These are phyloP conservation scores for Chalciporus pseudorubinellus DNA, from an alignment of 768 basidiomycete species.

Conservation along the genomic window DNA sequence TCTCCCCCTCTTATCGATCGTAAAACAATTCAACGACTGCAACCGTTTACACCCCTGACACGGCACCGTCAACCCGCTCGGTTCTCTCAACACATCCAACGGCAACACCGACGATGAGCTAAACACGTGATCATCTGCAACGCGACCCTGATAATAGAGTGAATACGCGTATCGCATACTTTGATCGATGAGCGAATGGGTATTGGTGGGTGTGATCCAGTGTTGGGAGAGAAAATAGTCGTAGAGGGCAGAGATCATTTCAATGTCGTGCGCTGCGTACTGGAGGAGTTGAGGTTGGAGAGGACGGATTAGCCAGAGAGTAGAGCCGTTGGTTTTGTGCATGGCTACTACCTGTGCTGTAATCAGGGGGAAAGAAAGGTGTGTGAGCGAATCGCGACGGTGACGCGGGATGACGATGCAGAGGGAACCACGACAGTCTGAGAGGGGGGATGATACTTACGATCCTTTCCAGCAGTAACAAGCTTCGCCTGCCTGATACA, in stretches of 20 bases:
- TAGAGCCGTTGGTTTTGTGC: slow-evolving; percentile 32
- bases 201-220: slow-evolving; percentile 23
- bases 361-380: not conserved
- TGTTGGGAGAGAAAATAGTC: slow-evolving; percentile 28
- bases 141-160: slow-evolving; percentile 28
- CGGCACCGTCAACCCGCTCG: slow-evolving; percentile 20
- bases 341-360: slow-evolving; percentile 37
- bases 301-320: slow-evolving; percentile 37
- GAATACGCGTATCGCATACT: slow-evolving; percentile 32
- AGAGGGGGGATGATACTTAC: slow-evolving; percentile 19
- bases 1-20: slow-evolving; percentile 7
- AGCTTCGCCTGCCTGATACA: slow-evolving; percentile 29
- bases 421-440: too few relatives aligned
- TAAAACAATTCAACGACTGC: slow-evolving; percentile 32
- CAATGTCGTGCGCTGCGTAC: slow-evolving; percentile 44
- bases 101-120: slow-evolving; percentile 21
- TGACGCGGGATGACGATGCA: not conserved
- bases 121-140: slow-evolving; percentile 24
- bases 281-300: slow-evolving; percentile 35
- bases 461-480: slow-evolving; percentile 31
- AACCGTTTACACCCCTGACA: slow-evolving; percentile 27
- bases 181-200: slow-evolving; percentile 16
- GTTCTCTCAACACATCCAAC: slow-evolving; percentile 28
- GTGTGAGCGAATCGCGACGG: not conserved
- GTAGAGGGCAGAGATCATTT: slow-evolving; percentile 37